A percentile compares a stretch with the other conserved stretches of the same genome.
Evolutionary conservation across 73 alveolate species (phyloP).

Genomic region (Stentor roeselii): DNA sequence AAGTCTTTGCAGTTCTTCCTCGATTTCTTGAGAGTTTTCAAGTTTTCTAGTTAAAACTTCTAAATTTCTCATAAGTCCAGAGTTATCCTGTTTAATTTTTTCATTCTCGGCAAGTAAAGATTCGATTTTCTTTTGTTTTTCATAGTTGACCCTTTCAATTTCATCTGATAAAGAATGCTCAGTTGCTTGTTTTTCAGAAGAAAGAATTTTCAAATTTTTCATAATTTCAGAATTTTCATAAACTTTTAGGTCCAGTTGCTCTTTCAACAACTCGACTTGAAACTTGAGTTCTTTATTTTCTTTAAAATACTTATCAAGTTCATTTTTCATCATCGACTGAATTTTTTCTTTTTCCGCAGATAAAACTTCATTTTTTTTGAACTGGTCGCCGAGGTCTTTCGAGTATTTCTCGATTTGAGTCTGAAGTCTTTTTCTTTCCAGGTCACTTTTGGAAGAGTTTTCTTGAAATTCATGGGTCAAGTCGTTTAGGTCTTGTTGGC

Average conservation of each 20-base stretch:
- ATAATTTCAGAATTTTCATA: background rate
- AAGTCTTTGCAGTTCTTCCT: background rate
- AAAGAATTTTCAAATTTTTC: too few relatives aligned
- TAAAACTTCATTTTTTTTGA: background rate
- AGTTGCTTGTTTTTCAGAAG: background rate
- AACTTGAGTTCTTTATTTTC: background rate
- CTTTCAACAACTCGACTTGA: background rate
- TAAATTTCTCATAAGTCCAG: background rate
- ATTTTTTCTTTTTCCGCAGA: background rate
- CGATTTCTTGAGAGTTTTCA: background rate
- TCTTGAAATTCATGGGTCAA: background rate
- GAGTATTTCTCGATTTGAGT: background rate
- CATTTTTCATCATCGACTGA: background rate
- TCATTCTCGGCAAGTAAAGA: background rate
- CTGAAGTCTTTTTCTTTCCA: background rate
- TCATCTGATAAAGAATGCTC: background rate
- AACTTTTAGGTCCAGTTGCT: background rate
- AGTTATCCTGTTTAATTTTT: background rate
- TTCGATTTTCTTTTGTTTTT: background rate
- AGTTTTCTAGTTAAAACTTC: background rate
- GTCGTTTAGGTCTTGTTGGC: background rate
- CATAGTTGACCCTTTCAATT: background rate
- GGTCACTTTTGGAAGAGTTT: background rate
- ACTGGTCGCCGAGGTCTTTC: background rate
- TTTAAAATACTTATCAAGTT: background rate